Evolutionary conservation across 495 filamentous ascomycete genomes (phyloP).

Genomic region (Aspergillus nanangensis): DNA sequence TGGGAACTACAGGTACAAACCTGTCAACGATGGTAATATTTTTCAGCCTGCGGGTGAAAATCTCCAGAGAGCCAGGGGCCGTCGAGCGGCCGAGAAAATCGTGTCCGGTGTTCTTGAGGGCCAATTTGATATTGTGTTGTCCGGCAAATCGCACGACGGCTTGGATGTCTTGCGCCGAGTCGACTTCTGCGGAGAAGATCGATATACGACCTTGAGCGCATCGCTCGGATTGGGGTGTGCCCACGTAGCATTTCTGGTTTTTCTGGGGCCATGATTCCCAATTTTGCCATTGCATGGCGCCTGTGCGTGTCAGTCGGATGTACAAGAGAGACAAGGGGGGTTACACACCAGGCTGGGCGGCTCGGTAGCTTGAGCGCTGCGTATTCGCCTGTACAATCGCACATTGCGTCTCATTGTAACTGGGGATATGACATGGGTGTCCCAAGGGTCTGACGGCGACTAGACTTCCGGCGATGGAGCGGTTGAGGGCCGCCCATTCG

Average conservation of each 20-base stretch:
- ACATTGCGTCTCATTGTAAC: no score
- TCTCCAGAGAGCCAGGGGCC: conserved; percentile 42
- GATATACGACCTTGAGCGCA: conserved; percentile 30
- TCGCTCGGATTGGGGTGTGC: conserved; percentile 33
- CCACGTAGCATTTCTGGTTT: conserved; percentile 47
- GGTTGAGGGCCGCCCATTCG: conserved; percentile 35
- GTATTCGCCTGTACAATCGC: no score
- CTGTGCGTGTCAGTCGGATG: neutral
- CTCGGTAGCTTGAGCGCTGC: neutral
- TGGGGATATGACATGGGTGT: conserved; percentile 43
- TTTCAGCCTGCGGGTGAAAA: conserved; percentile 54
- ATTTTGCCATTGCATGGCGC: conserved; percentile 34
- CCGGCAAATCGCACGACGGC: conserved; percentile 21
- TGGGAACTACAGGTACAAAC: conserved; percentile 20
- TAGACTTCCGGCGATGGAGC: conserved; percentile 31
- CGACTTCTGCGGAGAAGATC: conserved; percentile 34
- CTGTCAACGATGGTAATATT: conserved; percentile 23
- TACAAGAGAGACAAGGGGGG: no score
- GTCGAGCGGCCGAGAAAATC: conserved; percentile 49
- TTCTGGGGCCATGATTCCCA: conserved; percentile 52
- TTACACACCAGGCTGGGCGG: no score
- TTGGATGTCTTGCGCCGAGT: conserved; percentile 34
- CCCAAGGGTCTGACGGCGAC: conserved; percentile 34
- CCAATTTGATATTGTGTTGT: conserved; percentile 20
- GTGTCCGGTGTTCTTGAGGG: conserved; percentile 57